Evolutionary conservation across 306 rosid genomes (phyloP), one percentile per base, ranked within the genome.

Genomic region (Trifolium subterraneum): DNA sequence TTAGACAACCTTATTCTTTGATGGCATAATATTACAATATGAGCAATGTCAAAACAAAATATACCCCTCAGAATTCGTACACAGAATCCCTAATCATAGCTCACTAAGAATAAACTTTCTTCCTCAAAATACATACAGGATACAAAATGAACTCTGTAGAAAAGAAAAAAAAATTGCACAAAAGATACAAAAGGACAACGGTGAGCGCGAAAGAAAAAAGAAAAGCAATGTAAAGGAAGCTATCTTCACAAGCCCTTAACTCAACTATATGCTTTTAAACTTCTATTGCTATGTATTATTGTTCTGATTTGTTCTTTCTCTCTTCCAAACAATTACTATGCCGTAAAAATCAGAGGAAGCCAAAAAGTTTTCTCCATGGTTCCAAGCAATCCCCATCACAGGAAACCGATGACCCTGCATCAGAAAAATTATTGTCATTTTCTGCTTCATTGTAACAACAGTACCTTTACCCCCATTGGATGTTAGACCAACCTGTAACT

Each of bases 401-500:
- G 99, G 96, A 81, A 94, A 92, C 25, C 93, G 87, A 83, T 94
- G 99, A 82, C 99, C 99, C 99, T 94, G 90, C 84, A 83, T 58
- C 20, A 38, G 27, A 79, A 42, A 76, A 58, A 64, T 27, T 60
- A 18, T 6, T 8, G 82, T 85, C 65, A 84, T 58, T 41, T 85
- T 31, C 56, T 72, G 54, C 42, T 36, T 55, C 20, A 23, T 76
- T 50, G 14, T 62, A 72, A 60, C 59, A 25, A 18, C 8, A 56
- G 12, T 48, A n/a, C 10, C 38, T 42, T 68, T 52, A 12, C 15
- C 29, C 45, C 69, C 47, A 31, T 54, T 36, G 58, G 51, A 73
- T 55, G 71, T 6, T 68, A 80, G 70, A 85, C 52, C 39, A 35
- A 90, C 97, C 99, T 94, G 99, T 71, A 92, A 86, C 90, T 94